A percentile compares a stretch with the other conserved stretches of the same genome.
Evolutionary conservation across 108 stramenopile genomes (phyloP).

Genomic region (Cylindrotheca closterium): DNA sequence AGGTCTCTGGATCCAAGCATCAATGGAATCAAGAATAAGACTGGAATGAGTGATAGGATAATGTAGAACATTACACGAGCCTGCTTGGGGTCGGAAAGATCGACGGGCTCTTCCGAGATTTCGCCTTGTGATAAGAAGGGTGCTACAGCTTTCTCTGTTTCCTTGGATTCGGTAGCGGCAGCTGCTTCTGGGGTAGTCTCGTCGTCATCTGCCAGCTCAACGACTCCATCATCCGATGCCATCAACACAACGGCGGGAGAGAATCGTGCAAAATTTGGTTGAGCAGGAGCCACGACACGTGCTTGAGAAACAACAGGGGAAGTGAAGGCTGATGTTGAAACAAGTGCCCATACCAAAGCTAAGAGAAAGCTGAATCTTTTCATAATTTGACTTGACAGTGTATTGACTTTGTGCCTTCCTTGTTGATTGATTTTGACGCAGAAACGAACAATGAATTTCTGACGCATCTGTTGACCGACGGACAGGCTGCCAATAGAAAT

Average conservation of each 20-base stretch:
- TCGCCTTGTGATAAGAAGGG: constrained; percentile 85
- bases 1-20: constrained; percentile 88
- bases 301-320: constrained; percentile 18
- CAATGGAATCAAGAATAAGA: constrained; percentile 84
- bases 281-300: constrained; percentile 75
- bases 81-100: constrained; percentile 83
- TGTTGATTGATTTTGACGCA: no score
- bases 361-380: no score
- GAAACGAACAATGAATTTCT: no score
- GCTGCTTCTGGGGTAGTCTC: constrained; percentile 8
- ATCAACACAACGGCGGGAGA: background rate
- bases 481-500: no score
- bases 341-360: background rate
- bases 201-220: constrained; percentile 38
- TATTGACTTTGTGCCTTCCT: no score
- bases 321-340: no score
- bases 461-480: no score
- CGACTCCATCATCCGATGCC: constrained; percentile 35
- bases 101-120: constrained; percentile 62
- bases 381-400: no score
- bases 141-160: constrained; percentile 27
- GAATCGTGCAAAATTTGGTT: constrained; percentile 21
- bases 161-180: no score
- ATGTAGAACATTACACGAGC: constrained; percentile 84
- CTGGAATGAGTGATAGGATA: constrained; percentile 77